Evolutionary conservation across 768 basidiomycete genomes (phyloP).

Genomic region (Mrakia frigida): DNA sequence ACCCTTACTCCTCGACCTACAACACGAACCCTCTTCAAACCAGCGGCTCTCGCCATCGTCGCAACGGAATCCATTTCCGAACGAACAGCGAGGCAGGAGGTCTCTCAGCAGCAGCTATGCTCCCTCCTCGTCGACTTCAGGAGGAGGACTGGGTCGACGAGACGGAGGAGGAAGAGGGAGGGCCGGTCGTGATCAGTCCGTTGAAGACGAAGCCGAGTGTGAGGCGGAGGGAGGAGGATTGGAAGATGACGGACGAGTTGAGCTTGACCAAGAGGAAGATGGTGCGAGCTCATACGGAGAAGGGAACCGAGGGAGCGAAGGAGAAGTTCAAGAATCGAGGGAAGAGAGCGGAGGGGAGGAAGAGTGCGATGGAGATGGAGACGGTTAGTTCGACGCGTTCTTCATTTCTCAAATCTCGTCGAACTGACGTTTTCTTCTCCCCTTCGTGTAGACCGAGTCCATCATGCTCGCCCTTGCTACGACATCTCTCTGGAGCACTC

Average conservation of each 20-base stretch:
- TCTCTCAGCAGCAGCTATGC: neutral
- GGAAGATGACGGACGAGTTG: neutral
- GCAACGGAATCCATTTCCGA: neutral
- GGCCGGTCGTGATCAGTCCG: neutral
- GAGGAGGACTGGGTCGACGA: neutral
- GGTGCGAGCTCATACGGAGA: slow-evolving; percentile 1
- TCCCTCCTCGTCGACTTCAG: neutral
- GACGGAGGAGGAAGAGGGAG: neutral
- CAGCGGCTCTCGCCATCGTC: neutral
- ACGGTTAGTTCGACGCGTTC: neutral
- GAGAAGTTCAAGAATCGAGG: neutral
- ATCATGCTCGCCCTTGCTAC: slow-evolving; percentile 12
- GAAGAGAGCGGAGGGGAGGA: neutral
- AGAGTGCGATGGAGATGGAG: slow-evolving; percentile 1
- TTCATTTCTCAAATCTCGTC: neutral
- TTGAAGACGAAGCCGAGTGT: neutral
- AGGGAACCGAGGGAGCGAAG: neutral
- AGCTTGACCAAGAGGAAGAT: neutral
- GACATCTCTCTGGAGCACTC: neutral
- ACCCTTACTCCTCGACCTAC: slow-evolving; percentile 3
- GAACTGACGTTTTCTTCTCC: neutral
- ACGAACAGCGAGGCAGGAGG: slow-evolving; percentile 2
- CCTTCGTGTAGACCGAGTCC: neutral
- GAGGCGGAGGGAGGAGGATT: neutral
- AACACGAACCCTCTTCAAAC: neutral